A percentile compares a stretch with the other conserved stretches of the same genome.
Evolutionary conservation across 1,139 yeast species (phyloP).

Genomic region (Torulaspora pretoriensis): DNA sequence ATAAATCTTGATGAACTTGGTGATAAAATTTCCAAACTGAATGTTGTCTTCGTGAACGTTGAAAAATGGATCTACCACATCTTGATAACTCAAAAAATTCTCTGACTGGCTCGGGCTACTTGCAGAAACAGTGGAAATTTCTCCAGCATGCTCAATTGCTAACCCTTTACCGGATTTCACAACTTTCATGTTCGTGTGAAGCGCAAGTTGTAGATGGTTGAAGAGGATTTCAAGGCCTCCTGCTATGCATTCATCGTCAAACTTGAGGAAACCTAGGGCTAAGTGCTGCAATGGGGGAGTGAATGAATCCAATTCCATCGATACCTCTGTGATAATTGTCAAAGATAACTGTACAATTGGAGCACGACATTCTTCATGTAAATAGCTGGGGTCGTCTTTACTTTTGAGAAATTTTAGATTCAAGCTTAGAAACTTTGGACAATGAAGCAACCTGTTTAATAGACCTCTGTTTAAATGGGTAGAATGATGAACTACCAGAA

Average conservation of each 20-base stretch:
- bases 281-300: slow-evolving; percentile 9
- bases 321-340: slow-evolving; percentile 13
- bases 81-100: slow-evolving; percentile 10
- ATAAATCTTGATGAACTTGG: slow-evolving; percentile 26
- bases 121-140: background rate
- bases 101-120: background rate
- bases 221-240: slow-evolving; percentile 25
- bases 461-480: slow-evolving; percentile 13
- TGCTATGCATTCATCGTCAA: slow-evolving; percentile 19
- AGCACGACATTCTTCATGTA: slow-evolving; percentile 7
- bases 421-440: slow-evolving; percentile 11
- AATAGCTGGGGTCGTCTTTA: slow-evolving; percentile 4
- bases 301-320: slow-evolving; percentile 10
- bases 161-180: slow-evolving; percentile 7
- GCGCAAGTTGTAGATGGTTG: slow-evolving; percentile 22
- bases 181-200: slow-evolving; percentile 13
- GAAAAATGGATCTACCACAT: slow-evolving; percentile 21
- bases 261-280: slow-evolving; percentile 8
- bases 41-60: slow-evolving; percentile 24
- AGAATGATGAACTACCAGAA: slow-evolving; percentile 18
- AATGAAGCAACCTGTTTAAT: slow-evolving; percentile 7
- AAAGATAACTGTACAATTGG: slow-evolving; percentile 11
- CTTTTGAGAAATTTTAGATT: slow-evolving; percentile 5
- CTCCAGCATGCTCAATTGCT: slow-evolving; percentile 5
- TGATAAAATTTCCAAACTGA: slow-evolving; percentile 29